Conservation (phyloP, 257 asterid genomes). For the Solanum ahanhuiri region DNA sequence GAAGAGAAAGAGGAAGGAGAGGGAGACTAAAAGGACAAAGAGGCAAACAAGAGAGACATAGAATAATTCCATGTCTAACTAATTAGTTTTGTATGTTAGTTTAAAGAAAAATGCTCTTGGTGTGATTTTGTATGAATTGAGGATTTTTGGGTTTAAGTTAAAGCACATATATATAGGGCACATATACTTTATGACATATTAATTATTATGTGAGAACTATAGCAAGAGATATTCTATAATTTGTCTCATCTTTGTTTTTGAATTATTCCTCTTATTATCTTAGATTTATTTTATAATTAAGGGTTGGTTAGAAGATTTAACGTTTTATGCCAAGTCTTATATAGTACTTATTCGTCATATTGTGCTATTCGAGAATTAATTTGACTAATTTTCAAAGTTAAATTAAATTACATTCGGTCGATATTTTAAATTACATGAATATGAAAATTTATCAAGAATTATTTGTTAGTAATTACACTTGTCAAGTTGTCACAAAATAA, state of each 20-base stretch:
- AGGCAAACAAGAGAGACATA: slow-evolving; percentile 39
- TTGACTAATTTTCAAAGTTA: too few species aligned
- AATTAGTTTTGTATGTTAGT: neutral
- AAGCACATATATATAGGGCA: neutral
- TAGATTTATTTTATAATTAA: neutral
- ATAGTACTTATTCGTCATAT: neutral
- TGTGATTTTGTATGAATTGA: neutral
- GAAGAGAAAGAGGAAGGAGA: slow-evolving; percentile 48
- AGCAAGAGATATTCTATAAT: too few species aligned
- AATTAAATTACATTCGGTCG: too few species aligned
- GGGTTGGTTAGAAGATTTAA: neutral
- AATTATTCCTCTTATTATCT: too few species aligned
- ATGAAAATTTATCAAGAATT: neutral
- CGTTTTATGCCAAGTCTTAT: neutral
- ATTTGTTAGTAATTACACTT: too few species aligned
- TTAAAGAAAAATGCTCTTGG: neutral
- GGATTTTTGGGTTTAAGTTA: neutral
- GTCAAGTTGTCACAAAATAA: neutral
- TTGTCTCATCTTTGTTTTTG: too few species aligned
- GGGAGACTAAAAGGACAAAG: slow-evolving; percentile 25
- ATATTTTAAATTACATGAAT: neutral
- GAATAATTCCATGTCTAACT: slow-evolving; percentile 39
- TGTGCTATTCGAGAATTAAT: too few species aligned
- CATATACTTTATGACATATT: too few species aligned
- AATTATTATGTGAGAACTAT: too few species aligned